Percentiles rank a stretch among this genome's conserved stretches.
These are phyloP conservation scores for Carallia brachiata DNA, from an alignment of 345 rosid genomes.

Conservation along the genomic window DNA sequence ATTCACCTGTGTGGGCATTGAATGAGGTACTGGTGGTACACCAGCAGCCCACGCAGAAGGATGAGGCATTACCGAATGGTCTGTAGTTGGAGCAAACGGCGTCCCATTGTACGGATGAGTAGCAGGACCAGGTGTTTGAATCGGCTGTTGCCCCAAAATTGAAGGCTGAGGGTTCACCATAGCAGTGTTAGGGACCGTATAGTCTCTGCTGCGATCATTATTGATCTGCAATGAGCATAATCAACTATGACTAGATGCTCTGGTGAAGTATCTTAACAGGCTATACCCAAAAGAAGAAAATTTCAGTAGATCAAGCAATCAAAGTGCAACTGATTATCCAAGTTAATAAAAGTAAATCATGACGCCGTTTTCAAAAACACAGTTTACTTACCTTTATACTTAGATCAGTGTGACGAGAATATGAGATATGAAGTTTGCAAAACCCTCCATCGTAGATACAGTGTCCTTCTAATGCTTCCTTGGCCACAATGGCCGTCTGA, in stretches of 20 bases:
- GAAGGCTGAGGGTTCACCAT: constrained; percentile 55
- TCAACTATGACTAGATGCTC: background rate
- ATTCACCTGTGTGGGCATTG: constrained; percentile 52
- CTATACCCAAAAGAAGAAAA: background rate
- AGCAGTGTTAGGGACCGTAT: constrained; percentile 58
- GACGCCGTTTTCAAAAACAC: background rate
- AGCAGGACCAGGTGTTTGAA: constrained; percentile 33
- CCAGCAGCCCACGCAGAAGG: constrained; percentile 64
- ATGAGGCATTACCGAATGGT: constrained; percentile 48
- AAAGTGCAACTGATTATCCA: background rate
- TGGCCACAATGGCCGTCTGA: constrained; percentile 87
- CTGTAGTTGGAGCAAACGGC: constrained; percentile 34
- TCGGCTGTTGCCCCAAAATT: constrained; percentile 68
- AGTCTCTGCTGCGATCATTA: constrained; percentile 92
- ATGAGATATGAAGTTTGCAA: constrained; percentile 94
- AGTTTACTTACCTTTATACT: constrained; percentile 69
- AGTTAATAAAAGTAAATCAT: background rate
- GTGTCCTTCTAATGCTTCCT: constrained; percentile 98
- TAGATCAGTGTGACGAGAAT: constrained; percentile 94
- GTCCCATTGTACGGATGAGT: constrained; percentile 49
- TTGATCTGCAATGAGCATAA: constrained; percentile 56
- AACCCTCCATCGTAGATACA: constrained; percentile 97
- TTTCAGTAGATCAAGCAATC: background rate
- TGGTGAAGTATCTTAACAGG: background rate
- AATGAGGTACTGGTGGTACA: constrained; percentile 44